Conservation (phyloP, 768 basidiomycete species). For the Rhizopogon rudus region DNA sequence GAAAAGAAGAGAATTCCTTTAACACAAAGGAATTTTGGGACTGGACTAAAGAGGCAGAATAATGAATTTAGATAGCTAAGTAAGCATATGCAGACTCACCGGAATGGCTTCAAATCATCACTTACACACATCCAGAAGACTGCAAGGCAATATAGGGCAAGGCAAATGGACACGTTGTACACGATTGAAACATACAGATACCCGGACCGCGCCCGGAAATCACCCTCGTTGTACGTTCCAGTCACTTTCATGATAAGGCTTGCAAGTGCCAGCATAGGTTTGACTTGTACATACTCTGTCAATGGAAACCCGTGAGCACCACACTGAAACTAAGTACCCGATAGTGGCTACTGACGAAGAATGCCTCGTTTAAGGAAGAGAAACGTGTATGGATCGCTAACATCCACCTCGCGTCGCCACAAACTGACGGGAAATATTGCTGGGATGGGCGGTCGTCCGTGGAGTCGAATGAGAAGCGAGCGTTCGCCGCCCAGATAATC, state of each 20-base stretch:
- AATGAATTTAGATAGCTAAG: not conserved
- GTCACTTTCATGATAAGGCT: slow-evolving; percentile 84
- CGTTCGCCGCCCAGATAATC: slow-evolving; percentile 91
- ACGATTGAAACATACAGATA: slow-evolving; percentile 89
- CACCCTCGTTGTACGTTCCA: slow-evolving; percentile 88
- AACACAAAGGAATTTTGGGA: slow-evolving; percentile 97
- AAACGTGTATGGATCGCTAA: slow-evolving; percentile 93
- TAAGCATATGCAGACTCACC: slow-evolving; percentile 36
- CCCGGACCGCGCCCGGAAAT: slow-evolving; percentile 78
- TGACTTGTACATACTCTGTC: slow-evolving; percentile 95
- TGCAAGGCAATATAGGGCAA: slow-evolving; percentile 85
- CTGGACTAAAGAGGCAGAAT: slow-evolving; percentile 47
- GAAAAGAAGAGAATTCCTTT: slow-evolving; percentile 98
- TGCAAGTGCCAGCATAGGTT: slow-evolving; percentile 80
- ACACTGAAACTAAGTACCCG: not conserved
- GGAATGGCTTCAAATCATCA: slow-evolving; percentile 84
- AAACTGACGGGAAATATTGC: slow-evolving; percentile 84
- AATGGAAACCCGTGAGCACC: not conserved
- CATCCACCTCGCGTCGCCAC: slow-evolving; percentile 84
- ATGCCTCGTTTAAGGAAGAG: slow-evolving; percentile 94
- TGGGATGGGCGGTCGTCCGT: slow-evolving; percentile 84
- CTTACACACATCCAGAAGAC: slow-evolving; percentile 96
- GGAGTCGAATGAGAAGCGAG: slow-evolving; percentile 85
- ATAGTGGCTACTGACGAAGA: slow-evolving; percentile 52
- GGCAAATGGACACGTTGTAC: slow-evolving; percentile 78